Evolutionary conservation across 106 monocot species (phyloP).

Genomic region (Phalaenopsis equestris): DNA sequence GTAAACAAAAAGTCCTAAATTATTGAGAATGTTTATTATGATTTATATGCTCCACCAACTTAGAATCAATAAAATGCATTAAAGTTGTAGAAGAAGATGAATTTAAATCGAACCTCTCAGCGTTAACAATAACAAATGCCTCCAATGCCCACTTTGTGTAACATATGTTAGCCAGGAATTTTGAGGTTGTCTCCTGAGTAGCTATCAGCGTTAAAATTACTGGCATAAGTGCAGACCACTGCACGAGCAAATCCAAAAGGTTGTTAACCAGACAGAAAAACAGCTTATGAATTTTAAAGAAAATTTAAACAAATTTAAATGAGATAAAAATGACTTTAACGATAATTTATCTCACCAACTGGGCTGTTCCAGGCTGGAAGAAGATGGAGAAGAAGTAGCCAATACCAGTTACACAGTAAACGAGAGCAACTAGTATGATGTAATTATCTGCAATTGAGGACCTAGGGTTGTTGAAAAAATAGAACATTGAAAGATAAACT

Average conservation of each 20-base stretch:
- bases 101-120: slow-evolving; percentile 40
- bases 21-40: too few species aligned
- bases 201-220: slow-evolving; percentile 79
- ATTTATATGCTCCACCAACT: background rate
- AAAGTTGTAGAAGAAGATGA: slow-evolving; percentile 1
- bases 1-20: too few species aligned
- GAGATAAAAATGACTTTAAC: background rate
- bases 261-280: background rate
- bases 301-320: background rate
- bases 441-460: slow-evolving; percentile 74
- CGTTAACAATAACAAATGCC: slow-evolving; percentile 75
- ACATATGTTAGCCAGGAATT: slow-evolving; percentile 47
- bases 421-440: slow-evolving; percentile 66
- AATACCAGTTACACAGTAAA: slow-evolving; percentile 92
- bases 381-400: slow-evolving; percentile 83
- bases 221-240: slow-evolving; percentile 89
- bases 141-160: slow-evolving; percentile 94
- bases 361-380: slow-evolving; percentile 83
- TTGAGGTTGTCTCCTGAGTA: slow-evolving; percentile 35
- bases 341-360: slow-evolving; percentile 51
- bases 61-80: background rate
- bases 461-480: slow-evolving; percentile 90
- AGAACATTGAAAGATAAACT: slow-evolving; percentile 95
- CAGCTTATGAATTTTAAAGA: background rate
- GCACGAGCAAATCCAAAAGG: slow-evolving; percentile 15